Percentiles rank a stretch among this genome's conserved stretches.
These are phyloP conservation scores for Tephrocybe sp. DNA, from an alignment of 768 basidiomycete species.

Conservation along the genomic window DNA sequence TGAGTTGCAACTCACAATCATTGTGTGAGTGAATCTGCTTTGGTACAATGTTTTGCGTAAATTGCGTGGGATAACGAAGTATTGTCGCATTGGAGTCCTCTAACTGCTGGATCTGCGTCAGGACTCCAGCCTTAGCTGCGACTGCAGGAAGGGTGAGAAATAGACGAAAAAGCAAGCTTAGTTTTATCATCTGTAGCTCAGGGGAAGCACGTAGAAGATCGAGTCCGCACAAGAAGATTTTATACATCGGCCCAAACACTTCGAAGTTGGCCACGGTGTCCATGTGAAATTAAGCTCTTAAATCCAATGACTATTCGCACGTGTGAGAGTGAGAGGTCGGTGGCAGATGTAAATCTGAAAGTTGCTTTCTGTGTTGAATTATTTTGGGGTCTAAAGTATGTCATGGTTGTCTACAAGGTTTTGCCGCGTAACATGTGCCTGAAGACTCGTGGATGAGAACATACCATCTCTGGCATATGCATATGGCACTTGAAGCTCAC, in stretches of 20 bases:
- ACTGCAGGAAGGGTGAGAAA: constrained; percentile 1
- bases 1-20: constrained; percentile 36
- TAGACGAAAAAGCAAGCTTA: neutral
- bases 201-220: neutral
- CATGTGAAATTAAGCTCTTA: too few relatives aligned
- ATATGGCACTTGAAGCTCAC: neutral
- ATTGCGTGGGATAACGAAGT: constrained; percentile 42
- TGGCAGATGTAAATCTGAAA: neutral
- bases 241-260: neutral
- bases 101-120: constrained; percentile 18
- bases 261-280: neutral
- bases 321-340: too few relatives aligned
- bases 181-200: constrained; percentile 5
- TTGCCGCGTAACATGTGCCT: neutral
- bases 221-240: neutral
- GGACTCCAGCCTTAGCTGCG: constrained; percentile 11
- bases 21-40: constrained; percentile 54
- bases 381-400: constrained; percentile 9
- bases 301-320: too few relatives aligned
- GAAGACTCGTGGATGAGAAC: neutral
- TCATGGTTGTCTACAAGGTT: neutral
- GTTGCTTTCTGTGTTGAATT: neutral
- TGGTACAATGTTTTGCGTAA: constrained; percentile 45
- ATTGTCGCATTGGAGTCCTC: constrained; percentile 34
- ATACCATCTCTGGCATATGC: neutral